Base-by-base conservation (phyloP, 2,329 filamentous ascomycete genomes). In the Knoxdaviesia proteae region DNA sequence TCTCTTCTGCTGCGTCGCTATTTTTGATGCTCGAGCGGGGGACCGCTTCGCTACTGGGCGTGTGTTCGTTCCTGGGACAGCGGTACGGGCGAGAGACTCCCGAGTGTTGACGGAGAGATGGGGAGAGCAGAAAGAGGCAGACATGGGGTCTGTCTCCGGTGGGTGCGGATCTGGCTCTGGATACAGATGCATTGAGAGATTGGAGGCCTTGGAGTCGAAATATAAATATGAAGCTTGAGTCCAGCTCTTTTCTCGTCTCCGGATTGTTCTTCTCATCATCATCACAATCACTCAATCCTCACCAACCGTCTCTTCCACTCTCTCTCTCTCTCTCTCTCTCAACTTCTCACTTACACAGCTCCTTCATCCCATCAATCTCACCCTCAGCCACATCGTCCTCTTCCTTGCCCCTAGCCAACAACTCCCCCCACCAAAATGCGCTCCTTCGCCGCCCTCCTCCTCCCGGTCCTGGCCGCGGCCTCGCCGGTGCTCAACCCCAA, bases 401-500 rank as follows among this genome's bases (percentile, higher is more conserved):
- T 41, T 10, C 42, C 39, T 41, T 36, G 34, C 6, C 34, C 36
- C 30, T 20, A 33, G 3, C n/a, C n/a, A 30, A 32, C 10, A 37
- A 32, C 31, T 36, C 44, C 36, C 39, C 37, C 40, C 43, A 33
- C 42, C 55, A 61, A 48, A 47, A 64, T 64, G 61, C 56, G 56
- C 49, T 56, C 50, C 45, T 49, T 54, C 50, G 43, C 51, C 39
- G 40, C 58, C 40, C 49, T 59, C 44, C 50, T 61, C 46, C 51
- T 56, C 36, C 61, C 58, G 42, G 54, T 48, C 34, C 56, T 63
- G 32, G 60, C 51, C 46, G 56, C 51, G 36, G 61, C 61, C 42
- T 55, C 47, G 39, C 61, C 61, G 35, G 46, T 49, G 20, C 31
- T 55, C 40, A 51, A 51, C 29, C 50, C 54, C 41, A 52, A 55